A percentile compares a stretch with the other conserved stretches of the same genome.
Conservation (phyloP, 441 rosid genomes). For the Populus hybrid region DNA sequence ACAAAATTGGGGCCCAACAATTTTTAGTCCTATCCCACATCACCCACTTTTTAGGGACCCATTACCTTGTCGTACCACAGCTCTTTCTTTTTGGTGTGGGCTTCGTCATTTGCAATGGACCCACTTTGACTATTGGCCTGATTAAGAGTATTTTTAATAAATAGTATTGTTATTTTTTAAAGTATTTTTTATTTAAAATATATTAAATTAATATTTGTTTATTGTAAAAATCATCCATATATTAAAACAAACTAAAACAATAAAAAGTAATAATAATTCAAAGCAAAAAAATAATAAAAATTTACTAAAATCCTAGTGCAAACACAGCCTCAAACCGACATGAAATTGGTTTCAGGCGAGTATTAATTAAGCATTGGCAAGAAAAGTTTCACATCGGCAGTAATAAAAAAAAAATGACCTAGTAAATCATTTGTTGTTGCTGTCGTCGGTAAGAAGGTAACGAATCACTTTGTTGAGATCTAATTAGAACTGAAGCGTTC, state of each 20-base stretch:
- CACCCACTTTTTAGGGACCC: conserved; percentile 4
- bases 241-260: too few relatives aligned
- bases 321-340: too few relatives aligned
- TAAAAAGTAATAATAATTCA: too few relatives aligned
- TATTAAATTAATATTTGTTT: too few relatives aligned
- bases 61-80: conserved; percentile 12
- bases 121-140: conserved; percentile 41
- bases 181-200: too few relatives aligned
- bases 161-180: too few relatives aligned
- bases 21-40: conserved; percentile 17
- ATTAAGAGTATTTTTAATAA: neutral
- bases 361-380: neutral
- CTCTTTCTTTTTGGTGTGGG: conserved; percentile 16
- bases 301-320: too few relatives aligned
- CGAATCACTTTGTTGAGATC: neutral
- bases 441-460: neutral
- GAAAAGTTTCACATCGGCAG: conserved; percentile 6
- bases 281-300: too few relatives aligned
- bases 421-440: neutral
- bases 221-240: too few relatives aligned
- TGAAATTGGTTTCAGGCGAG: neutral
- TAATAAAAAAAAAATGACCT: neutral
- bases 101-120: conserved; percentile 28
- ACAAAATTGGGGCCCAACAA: conserved; percentile 13
- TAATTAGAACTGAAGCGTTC: neutral